These are phyloP conservation scores for Talaromyces piceae DNA, from an alignment of 2,329 filamentous ascomycete species.

Conservation along the genomic window DNA sequence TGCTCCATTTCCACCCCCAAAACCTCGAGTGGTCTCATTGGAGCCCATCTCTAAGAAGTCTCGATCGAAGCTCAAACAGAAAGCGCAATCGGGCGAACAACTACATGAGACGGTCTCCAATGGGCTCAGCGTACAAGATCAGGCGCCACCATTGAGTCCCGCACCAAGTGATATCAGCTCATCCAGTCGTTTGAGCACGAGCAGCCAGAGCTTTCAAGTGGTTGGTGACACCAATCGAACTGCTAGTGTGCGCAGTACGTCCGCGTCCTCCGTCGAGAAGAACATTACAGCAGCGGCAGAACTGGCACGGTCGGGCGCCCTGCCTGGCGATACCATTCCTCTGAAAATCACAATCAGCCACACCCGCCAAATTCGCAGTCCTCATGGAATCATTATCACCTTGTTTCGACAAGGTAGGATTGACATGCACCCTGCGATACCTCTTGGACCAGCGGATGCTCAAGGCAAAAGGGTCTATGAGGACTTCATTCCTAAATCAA, in stretches of 20 bases:
- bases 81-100: slow-evolving; percentile 36
- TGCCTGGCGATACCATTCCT: slow-evolving; percentile 76
- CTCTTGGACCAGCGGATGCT: slow-evolving; percentile 55
- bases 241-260: slow-evolving; percentile 39
- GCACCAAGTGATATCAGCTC: slow-evolving; percentile 62
- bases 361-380: slow-evolving; percentile 79
- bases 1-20: slow-evolving; percentile 63
- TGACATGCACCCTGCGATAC: slow-evolving; percentile 63
- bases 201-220: slow-evolving; percentile 53
- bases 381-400: slow-evolving; percentile 88
- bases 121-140: slow-evolving; percentile 23
- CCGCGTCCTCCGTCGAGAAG: slow-evolving; percentile 54
- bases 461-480: slow-evolving; percentile 65
- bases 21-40: slow-evolving; percentile 74
- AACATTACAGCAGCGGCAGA: slow-evolving; percentile 84
- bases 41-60: slow-evolving; percentile 73
- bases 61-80: slow-evolving; percentile 50
- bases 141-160: slow-evolving; percentile 39
- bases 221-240: slow-evolving; percentile 35
- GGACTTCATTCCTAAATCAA: slow-evolving; percentile 79
- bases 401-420: slow-evolving; percentile 86
- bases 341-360: slow-evolving; percentile 78
- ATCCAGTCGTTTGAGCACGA: slow-evolving; percentile 62
- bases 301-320: slow-evolving; percentile 70
- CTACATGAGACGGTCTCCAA: slow-evolving; percentile 39